Base-by-base conservation (phyloP, 305 asterid genomes). In the Fraxinus sp. region DNA sequence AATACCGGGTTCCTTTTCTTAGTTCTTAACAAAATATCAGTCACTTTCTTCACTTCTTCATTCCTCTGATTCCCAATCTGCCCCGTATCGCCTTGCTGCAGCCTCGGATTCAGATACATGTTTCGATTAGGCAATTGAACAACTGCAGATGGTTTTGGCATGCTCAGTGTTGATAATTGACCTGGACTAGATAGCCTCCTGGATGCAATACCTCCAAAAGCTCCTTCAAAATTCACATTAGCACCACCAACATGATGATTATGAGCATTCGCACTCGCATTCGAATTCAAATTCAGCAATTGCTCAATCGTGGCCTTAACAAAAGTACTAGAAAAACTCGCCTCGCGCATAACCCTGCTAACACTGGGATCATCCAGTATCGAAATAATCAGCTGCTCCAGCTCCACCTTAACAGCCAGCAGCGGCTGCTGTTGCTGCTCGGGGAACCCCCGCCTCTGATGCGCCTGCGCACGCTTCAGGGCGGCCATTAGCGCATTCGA, bases 401-500 rank as follows among this genome's bases (percentile, higher is more conserved):
- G 91, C 90, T 95, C 99, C n/a, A 95, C 98, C 41, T 95, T 94
- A 5, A 95, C 97, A 52, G 99, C 98, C 24, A 95, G 85, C 0
- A 95, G 85, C 36, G 99, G 98, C 84, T 94, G 99, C 82, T 95
- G 99, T 41, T 94, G 97, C 85, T 95, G 99, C 18, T 95, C 98
- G 0, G 97, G 97, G 82, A 98, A 95, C 4, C 97, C 99, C 9
- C 97, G 89, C 16, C 98, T 84, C 78, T 95, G 99, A 83, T 94
- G 93, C 0, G 98, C 98, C 87, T 95, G 99, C 0, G 98, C 98
- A 26, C 98, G 83, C 88, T 95, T 95, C 4, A 94, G 87, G 5
- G 99, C 97, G n/a, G 98, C 99, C 94, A 92, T 91, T 5, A 95
- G 88, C 1, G 99, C 97, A 83, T 95, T 95, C 0, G 98, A 94